Base-by-base conservation (phyloP, 768 basidiomycete genomes). In the Boletus insuetus region DNA sequence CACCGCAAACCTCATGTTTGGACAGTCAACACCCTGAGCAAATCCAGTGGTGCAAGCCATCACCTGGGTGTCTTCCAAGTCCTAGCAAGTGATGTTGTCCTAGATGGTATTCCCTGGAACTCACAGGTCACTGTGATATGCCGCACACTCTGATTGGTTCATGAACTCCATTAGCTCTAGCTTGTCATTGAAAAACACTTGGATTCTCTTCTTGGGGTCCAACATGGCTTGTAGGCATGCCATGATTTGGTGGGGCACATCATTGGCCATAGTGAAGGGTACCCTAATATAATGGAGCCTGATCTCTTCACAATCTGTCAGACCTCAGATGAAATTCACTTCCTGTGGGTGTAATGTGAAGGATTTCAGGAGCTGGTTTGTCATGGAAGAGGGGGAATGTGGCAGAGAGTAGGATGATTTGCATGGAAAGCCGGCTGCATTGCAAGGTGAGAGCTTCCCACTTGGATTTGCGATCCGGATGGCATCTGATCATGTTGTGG, bases 31-130 rank as follows among this genome's bases (percentile, higher is more conserved):
- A 5, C 51, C 51, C 24, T 48, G 34, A 32, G 50, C 41, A 3
- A 56, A 56, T 1, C 40, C 35, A 0, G 51, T 48, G 1, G 49
- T 56, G 32, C 39, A 56, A 14, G 50, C 49, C 49, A 51, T 56
- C 2, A 51, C 49, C 44, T 48, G 48, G 3, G 13, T 47, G 0
- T 31, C 35, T 0, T 46, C 51, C 0, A 5, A 1, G 14, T 56
- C 46, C 55, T 45, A 56, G 2, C 10, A 1, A 4, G 2, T 1
- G 3, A 56, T 4, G 13, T 56, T 46, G 4, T 46, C 8, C 29
- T 38, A 17, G 2, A 6, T 31, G 0, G 16, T 45, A 26, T 45
- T 10, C 4, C 29, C 43, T 9, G 26, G 43, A 1, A 1, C 24
- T 4, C 8, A 31, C 7, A 45, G 29, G 7, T 45, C 43, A 3